Conservation (phyloP, 768 basidiomycete species). For the Glaciozyma martinii region DNA sequence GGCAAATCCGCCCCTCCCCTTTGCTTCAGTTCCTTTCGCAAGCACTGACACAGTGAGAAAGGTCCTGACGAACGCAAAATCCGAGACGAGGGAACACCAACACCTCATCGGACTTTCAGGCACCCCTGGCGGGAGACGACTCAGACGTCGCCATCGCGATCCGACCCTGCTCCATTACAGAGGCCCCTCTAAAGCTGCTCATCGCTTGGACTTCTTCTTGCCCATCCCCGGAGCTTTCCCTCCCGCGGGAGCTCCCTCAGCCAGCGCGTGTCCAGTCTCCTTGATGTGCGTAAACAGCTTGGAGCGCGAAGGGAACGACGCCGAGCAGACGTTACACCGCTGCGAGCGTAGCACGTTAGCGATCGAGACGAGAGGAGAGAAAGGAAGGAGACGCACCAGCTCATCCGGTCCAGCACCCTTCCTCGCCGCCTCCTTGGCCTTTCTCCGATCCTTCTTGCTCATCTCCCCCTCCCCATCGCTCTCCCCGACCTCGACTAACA, state of each 20-base stretch:
- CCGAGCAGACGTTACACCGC: conserved; percentile 35
- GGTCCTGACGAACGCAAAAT: no score
- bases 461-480: conserved; percentile 34
- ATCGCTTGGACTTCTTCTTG: not conserved
- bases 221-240: not conserved
- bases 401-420: conserved; percentile 6
- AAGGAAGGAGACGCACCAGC: not conserved
- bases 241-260: conserved; percentile 3
- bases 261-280: conserved; percentile 34
- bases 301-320: conserved; percentile 24
- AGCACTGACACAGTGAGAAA: no score
- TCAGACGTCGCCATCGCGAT: no score
- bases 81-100: no score
- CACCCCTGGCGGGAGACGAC: no score
- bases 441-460: conserved; percentile 74
- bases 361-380: not conserved
- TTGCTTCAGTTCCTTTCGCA: no score
- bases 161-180: no score
- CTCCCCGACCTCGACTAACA: conserved; percentile 4
- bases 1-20: no score
- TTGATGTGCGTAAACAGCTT: conserved; percentile 28
- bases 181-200: no score
- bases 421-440: conserved; percentile 54
- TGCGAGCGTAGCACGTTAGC: conserved; percentile 5
- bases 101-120: no score